Base-by-base conservation (phyloP, 108 stramenopile species). In the Cylindrotheca fusiformis region DNA sequence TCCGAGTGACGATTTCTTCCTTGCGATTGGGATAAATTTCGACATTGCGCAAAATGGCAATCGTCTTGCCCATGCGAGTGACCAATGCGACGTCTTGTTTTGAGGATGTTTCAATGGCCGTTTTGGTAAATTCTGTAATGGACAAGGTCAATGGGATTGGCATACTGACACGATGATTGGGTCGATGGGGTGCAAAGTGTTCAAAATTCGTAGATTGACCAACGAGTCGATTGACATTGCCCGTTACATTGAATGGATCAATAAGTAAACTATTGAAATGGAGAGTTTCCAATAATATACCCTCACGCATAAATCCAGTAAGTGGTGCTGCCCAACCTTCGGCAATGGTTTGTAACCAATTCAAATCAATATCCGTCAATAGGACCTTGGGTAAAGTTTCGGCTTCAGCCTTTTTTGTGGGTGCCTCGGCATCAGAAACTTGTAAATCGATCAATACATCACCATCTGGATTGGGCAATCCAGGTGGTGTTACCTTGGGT, bases 311-410 rank as follows among this genome's bases (percentile, higher is more conserved):
- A 76, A 98, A 98, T 65, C 97, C 97, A 73, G 82, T 93, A 57
- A 98, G 85, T 12, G 97, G 97, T n/a, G 85, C 72, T 2, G 97
- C 97, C 97, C 97, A 98, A 8, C 97, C 97, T 72, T 98, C 97
- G 27, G 95, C 96, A 74, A 98, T 87, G 50, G 91, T 91, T 67
- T 98, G 94, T 47, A 95, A 76, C 97, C 97, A 98, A 67, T 97
- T 98, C 60, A 98, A 65, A 76, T 98, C 97, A 75, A 98, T 91
- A 77, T 98, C 96, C 6, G 90, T 94, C 32, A 98, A 75, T n/a
- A 96, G 78, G 6, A 95, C 96, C 72, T 96, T 94, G 44, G 97
- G 97, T 24, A 97, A 70, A 20, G 82, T 90, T 55, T 66, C 88
- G 8, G 96, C 97, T 75, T 95, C 94, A 1, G 64, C 62, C 32